Base-by-base conservation (phyloP, 495 filamentous ascomycete genomes). In the Chlorociboria aeruginascens region DNA sequence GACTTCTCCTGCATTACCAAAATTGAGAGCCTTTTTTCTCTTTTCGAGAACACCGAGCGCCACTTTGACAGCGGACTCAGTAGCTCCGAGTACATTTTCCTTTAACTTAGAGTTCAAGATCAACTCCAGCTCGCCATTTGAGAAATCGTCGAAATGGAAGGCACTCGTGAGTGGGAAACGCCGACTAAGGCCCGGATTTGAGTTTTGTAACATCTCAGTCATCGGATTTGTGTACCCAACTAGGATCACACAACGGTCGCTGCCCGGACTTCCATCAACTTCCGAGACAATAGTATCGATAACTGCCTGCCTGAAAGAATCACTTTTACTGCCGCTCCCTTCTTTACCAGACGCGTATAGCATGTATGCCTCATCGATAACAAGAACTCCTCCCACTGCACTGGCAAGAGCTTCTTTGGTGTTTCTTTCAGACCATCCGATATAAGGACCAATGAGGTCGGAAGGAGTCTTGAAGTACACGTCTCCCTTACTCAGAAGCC, bases 211-310 rank as follows among this genome's bases (percentile, higher is more conserved):
- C 85, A 90, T 87, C 6, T 69, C 61, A 45, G 75, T 70, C 76
- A 93, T 85, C 54, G 81, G 68, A 14, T 82, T 78, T 51, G 82
- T 72, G 61, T 90, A 89, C 0, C 85, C 86, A 0, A 89, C 66
- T 0, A 89, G 66, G 0, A 93, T 63, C 0, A 90, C 80, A 47
- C 85, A 89, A n/a, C 81, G 73, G 59, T 90, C 84, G 32, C 87
- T 84, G 0, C 82, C 81, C 0, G 84, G 81, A 0, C 72, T 71
- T 51, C 78, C 82, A 44, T 89, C 84, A 0, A 93, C 76, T 46
- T 89, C 82, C 0, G 83, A 81, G 2, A 90, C 85, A n/a, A 90
- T 77, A 7, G 86, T 89, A 45, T 86, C 81, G 2, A 84, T 63
- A 7, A 85, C 76, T 11, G 76, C 81, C 2, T 68, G 75, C 52